Conservation (phyloP, 2,329 filamentous ascomycete genomes). For the Volutella citrinella region DNA sequence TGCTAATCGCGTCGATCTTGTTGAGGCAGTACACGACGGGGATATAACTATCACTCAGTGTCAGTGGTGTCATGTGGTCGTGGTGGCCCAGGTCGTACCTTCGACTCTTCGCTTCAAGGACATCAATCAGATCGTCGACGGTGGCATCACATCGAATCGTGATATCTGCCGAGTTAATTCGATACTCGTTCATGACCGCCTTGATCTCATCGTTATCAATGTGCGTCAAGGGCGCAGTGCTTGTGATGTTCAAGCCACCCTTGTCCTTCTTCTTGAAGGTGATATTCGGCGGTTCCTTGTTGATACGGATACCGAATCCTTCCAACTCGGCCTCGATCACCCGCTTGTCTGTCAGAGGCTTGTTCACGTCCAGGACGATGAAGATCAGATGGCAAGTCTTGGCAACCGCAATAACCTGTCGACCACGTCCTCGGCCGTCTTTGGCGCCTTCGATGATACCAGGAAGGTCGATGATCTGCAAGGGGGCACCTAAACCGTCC, state of each 20-base stretch:
- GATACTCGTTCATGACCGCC: conserved; percentile 96
- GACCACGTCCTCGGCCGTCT: conserved; percentile 94
- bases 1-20: conserved; percentile 98
- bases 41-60: conserved; percentile 67
- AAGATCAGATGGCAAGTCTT: conserved; percentile 99
- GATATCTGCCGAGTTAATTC: conserved; percentile 94
- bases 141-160: conserved; percentile 97
- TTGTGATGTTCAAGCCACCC: conserved; percentile 93
- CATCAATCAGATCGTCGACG: conserved; percentile 92
- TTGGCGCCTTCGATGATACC: conserved; percentile 99
- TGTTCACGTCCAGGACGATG: conserved; percentile 97
- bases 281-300: conserved; percentile 96
- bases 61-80: conserved; percentile 8
- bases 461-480: conserved; percentile 97
- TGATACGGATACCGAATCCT: conserved; percentile 96
- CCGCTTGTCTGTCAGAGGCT: conserved; percentile 93
- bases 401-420: conserved; percentile 97
- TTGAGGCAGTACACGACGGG: conserved; percentile 99
- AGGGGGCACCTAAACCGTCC: conserved; percentile 64
- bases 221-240: conserved; percentile 84
- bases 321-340: conserved; percentile 94
- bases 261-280: conserved; percentile 99
- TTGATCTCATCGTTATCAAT: conserved; percentile 97
- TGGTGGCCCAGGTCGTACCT: conserved; percentile 27
- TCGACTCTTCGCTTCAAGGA: conserved; percentile 89